phyloP scores from a whole-genome alignment of 805 yeast species.

The Candida orba region DNA sequence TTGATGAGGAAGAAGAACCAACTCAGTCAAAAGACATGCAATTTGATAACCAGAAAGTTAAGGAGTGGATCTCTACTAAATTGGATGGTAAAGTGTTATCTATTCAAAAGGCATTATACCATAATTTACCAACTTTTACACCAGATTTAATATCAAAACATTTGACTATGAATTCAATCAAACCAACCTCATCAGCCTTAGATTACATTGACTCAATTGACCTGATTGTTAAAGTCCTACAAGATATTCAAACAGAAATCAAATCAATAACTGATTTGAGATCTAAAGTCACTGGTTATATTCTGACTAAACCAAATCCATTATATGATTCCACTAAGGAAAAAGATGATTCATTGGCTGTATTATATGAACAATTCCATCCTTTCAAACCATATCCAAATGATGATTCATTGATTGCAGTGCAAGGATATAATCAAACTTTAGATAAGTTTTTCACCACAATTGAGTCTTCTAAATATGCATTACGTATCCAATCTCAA shows the following conservation, averaged over 20 bases:
- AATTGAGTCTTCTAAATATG: conserved; percentile 72
- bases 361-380: conserved; percentile 57
- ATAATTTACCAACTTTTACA: conserved; percentile 66
- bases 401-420: conserved; percentile 33
- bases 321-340: conserved; percentile 36
- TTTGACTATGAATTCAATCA: conserved; percentile 38
- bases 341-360: conserved; percentile 35
- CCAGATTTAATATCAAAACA: conserved; percentile 67
- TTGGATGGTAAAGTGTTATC: conserved; percentile 37
- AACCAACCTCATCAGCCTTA: conserved; percentile 34
- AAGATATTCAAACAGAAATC: conserved; percentile 40
- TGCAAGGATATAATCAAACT: conserved; percentile 70
- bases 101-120: conserved; percentile 62
- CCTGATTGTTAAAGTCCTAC: conserved; percentile 35
- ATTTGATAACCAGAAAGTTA: conserved; percentile 14
- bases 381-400: conserved; percentile 49
- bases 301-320: conserved; percentile 55
- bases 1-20: not conserved
- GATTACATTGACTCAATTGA: conserved; percentile 23
- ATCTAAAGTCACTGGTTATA: conserved; percentile 45
- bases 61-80: conserved; percentile 22
- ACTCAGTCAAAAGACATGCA: no score
- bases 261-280: conserved; percentile 27
- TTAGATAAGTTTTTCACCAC: conserved; percentile 82
- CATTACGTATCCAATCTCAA: conserved; percentile 67